A percentile compares a stretch with the other conserved stretches of the same genome.
These are phyloP conservation scores for Picea abies DNA, from an alignment of 83 land plant species.

Conservation along the genomic window DNA sequence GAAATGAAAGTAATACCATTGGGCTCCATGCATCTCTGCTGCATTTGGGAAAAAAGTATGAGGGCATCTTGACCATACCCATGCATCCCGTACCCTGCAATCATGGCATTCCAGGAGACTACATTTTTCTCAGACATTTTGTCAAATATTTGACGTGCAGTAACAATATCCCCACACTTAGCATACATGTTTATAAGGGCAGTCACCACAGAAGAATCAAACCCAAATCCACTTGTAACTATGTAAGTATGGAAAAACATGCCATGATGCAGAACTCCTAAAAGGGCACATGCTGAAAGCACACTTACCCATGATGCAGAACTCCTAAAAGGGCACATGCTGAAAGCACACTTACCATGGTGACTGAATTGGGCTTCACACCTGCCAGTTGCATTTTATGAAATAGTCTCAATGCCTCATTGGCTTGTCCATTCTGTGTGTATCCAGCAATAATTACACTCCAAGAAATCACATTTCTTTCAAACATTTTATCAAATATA, in stretches of 20 bases:
- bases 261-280: conserved; percentile 2
- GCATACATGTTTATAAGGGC: conserved; percentile 22
- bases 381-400: conserved; percentile 18
- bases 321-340: conserved; percentile 18
- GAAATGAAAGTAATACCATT: background rate
- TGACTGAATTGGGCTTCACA: conserved; percentile 25
- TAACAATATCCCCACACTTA: conserved; percentile 10
- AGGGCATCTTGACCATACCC: background rate
- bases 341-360: conserved; percentile 24
- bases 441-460: conserved; percentile 24
- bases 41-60: background rate
- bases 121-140: background rate
- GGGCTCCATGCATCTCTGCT: background rate
- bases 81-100: background rate
- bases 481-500: conserved; percentile 11
- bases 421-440: conserved; percentile 12
- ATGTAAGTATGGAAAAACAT: conserved; percentile 1
- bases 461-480: conserved; percentile 14
- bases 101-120: background rate
- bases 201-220: conserved; percentile 9
- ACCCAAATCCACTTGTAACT: background rate
- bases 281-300: conserved; percentile 22
- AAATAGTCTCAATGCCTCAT: conserved; percentile 20
- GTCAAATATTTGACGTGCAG: conserved; percentile 3
- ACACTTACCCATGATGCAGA: conserved; percentile 15